Evolutionary conservation across 23 red algal genomes (phyloP).

Genomic region (Gracilariopsis chorda): DNA sequence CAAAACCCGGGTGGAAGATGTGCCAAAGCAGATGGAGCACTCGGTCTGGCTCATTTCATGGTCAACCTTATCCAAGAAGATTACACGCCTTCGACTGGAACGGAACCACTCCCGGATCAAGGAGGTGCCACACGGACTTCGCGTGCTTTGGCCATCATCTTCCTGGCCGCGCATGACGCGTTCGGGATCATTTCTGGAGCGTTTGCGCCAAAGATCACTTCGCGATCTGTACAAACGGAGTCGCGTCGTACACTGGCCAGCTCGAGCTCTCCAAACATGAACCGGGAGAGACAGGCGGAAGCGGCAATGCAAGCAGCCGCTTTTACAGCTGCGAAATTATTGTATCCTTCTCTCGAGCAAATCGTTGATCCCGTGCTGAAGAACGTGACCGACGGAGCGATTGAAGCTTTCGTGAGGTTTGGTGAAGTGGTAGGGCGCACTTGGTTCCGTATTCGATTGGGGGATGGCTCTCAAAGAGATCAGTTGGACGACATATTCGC

Average conservation of each 20-base stretch:
- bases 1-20: background rate
- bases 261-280: background rate
- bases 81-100: background rate
- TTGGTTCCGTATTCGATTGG: background rate
- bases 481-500: slow-evolving; percentile 21
- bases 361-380: background rate
- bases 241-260: background rate
- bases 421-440: background rate
- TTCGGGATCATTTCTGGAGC: background rate
- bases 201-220: background rate
- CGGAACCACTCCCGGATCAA: background rate
- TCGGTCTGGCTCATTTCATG: background rate
- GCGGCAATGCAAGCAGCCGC: background rate
- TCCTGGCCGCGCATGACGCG: slow-evolving; percentile 13
- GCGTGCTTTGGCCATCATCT: slow-evolving; percentile 20
- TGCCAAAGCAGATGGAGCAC: background rate
- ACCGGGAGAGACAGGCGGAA: background rate
- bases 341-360: background rate
- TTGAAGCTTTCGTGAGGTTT: background rate
- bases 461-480: background rate
- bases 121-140: background rate
- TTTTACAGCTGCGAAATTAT: background rate
- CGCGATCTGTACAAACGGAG: too few relatives aligned
- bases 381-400: background rate
- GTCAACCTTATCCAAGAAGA: slow-evolving; percentile 11